Evolutionary conservation across 352 stramenopile genomes (phyloP).

Genomic region (Phytophthora pisi): DNA sequence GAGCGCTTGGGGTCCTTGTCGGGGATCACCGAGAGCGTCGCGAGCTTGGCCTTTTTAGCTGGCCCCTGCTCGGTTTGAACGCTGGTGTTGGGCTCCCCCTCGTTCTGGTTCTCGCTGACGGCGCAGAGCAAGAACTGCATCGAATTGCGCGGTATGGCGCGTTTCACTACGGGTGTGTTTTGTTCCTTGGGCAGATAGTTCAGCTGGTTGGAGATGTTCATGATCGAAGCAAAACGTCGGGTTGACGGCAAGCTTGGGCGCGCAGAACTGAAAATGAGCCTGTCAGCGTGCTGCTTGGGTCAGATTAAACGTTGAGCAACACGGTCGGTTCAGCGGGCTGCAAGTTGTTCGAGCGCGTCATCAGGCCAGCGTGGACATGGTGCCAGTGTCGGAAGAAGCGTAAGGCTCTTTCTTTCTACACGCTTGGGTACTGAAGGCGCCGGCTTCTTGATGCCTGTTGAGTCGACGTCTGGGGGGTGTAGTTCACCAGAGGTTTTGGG

Average conservation of each 20-base stretch:
- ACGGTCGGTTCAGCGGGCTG: neutral
- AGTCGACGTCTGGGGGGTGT: too few species aligned
- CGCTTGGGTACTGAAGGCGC: too few species aligned
- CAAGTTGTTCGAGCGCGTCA: too few species aligned
- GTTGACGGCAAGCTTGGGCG: neutral
- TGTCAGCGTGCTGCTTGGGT: too few species aligned
- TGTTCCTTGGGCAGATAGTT: neutral
- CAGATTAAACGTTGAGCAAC: neutral
- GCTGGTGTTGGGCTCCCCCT: neutral
- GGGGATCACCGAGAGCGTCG: slow-evolving; percentile 1
- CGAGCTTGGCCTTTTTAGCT: slow-evolving; percentile 5
- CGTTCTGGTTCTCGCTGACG: neutral
- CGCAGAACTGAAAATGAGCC: neutral
- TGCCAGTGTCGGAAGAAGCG: too few species aligned
- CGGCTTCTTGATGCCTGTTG: too few species aligned
- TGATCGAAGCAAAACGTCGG: neutral
- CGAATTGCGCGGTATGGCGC: neutral
- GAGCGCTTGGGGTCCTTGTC: slow-evolving; percentile 12
- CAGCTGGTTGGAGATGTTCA: slow-evolving; percentile 9
- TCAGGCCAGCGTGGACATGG: too few species aligned
- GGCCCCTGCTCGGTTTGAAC: neutral
- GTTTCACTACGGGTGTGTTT: neutral
- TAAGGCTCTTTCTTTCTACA: too few species aligned
- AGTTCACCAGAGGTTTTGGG: too few species aligned
- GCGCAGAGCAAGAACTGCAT: slow-evolving; percentile 2